Conservation (phyloP, 2,329 filamentous ascomycete genomes). For the Aspergillus sp. region DNA sequence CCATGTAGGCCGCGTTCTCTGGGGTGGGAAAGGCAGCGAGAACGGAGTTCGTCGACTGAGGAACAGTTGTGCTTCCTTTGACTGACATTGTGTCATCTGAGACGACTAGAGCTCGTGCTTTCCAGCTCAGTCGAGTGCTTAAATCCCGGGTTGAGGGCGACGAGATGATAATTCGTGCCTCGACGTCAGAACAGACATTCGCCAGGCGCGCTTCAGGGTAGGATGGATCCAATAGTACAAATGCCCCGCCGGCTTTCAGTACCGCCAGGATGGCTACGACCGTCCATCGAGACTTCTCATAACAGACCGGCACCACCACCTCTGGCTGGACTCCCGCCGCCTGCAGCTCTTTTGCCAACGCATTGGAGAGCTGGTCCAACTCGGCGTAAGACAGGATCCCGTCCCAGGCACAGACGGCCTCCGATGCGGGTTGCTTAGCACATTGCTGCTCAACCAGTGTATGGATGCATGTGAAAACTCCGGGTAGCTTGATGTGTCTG, state of each 20-base stretch:
- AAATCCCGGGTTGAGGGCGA: neutral
- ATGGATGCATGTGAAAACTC: neutral
- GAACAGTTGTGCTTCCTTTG: too few relatives aligned
- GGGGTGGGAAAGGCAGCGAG: neutral
- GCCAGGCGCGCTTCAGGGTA: neutral
- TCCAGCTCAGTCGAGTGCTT: neutral
- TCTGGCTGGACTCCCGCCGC: neutral
- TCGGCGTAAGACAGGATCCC: slow-evolving; percentile 1
- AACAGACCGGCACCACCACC: neutral
- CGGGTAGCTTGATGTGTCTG: neutral
- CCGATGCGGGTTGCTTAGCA: neutral
- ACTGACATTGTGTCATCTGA: neutral
- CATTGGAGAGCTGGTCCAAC: neutral
- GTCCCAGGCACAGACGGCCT: slow-evolving; percentile 5
- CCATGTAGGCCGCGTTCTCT: neutral
- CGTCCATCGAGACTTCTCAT: neutral
- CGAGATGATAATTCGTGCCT: neutral
- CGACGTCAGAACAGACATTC: neutral
- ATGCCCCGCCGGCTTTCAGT: neutral
- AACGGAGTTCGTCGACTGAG: neutral
- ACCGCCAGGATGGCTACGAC: neutral
- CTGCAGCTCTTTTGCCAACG: neutral
- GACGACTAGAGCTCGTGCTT: neutral
- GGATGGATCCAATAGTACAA: neutral
- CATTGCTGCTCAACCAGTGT: neutral